These are phyloP conservation scores for Xylaria sp. DNA, from an alignment of 2,329 filamentous ascomycete genomes.

Conservation along the genomic window DNA sequence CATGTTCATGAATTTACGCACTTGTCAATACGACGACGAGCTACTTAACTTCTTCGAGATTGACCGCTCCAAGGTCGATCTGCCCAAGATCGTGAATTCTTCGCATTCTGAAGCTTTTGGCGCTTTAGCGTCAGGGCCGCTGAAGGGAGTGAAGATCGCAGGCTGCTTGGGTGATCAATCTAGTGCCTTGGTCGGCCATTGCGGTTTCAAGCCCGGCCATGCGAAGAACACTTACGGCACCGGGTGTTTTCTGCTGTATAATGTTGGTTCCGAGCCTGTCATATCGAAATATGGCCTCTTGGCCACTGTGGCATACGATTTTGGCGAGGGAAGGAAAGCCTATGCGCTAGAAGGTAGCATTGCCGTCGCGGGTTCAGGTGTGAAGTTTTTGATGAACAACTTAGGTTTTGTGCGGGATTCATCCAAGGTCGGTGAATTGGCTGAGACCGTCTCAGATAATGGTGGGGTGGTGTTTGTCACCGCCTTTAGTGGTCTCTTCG, in stretches of 20 bases:
- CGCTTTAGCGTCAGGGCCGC: slow-evolving; percentile 63
- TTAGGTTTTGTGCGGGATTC: slow-evolving; percentile 62
- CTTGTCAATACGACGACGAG: slow-evolving; percentile 77
- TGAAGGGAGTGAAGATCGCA: slow-evolving; percentile 76
- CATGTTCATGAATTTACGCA: slow-evolving; percentile 92
- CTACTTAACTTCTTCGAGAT: slow-evolving; percentile 82
- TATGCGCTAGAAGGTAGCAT: slow-evolving; percentile 87
- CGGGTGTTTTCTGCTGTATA: slow-evolving; percentile 88
- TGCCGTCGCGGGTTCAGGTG: slow-evolving; percentile 79
- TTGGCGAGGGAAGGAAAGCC: slow-evolving; percentile 63
- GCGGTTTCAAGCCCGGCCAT: slow-evolving; percentile 79
- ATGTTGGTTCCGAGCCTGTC: slow-evolving; percentile 83
- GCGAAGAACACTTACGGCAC: slow-evolving; percentile 94
- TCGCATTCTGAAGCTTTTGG: slow-evolving; percentile 78
- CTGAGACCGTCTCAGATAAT: slow-evolving; percentile 67
- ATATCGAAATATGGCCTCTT: slow-evolving; percentile 83
- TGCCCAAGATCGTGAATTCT: slow-evolving; percentile 85
- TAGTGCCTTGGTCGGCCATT: slow-evolving; percentile 82
- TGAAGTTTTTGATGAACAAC: slow-evolving; percentile 75
- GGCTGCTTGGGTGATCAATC: slow-evolving; percentile 89
- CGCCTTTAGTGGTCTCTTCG: slow-evolving; percentile 88
- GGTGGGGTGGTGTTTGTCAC: slow-evolving; percentile 88
- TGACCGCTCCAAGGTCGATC: slow-evolving; percentile 67
- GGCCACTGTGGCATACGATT: slow-evolving; percentile 86
- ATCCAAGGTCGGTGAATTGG: slow-evolving; percentile 56